Evolutionary conservation across 2,329 filamentous ascomycete species (phyloP).

Genomic region (Tolypocladium ophioglossoides): DNA sequence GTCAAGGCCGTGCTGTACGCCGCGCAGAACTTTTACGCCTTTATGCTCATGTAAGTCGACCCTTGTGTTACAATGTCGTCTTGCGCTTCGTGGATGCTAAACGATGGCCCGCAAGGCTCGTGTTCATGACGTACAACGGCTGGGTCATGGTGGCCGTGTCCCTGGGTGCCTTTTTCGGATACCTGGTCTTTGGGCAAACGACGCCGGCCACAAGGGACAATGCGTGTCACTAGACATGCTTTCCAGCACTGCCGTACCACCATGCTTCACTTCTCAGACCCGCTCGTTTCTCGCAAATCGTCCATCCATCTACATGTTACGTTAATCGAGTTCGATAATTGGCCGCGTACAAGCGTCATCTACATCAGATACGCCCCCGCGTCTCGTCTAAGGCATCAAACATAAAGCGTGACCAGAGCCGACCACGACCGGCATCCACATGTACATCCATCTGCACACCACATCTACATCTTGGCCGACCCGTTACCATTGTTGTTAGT

Average conservation of each 20-base stretch:
- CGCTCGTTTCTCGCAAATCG: background rate
- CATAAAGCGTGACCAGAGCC: background rate
- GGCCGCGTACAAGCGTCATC: background rate
- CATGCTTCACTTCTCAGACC: background rate
- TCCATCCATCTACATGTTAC: background rate
- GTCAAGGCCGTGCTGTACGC: slow-evolving; percentile 79
- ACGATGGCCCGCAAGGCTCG: slow-evolving; percentile 48
- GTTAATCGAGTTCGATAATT: background rate
- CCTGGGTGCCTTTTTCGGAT: slow-evolving; percentile 80
- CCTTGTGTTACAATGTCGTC: background rate
- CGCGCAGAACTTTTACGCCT: slow-evolving; percentile 94
- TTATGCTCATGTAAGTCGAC: slow-evolving; percentile 91
- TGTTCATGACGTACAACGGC: slow-evolving; percentile 99
- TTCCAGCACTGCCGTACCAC: background rate
- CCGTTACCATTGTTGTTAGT: slow-evolving; percentile 17
- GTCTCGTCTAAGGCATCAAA: background rate
- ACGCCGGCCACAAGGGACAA: slow-evolving; percentile 70
- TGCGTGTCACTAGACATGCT: slow-evolving; percentile 66
- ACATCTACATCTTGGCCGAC: slow-evolving; percentile 20
- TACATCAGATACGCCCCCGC: background rate
- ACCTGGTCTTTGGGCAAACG: slow-evolving; percentile 65
- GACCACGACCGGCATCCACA: background rate
- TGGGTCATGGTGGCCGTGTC: slow-evolving; percentile 93
- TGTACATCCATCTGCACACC: background rate
- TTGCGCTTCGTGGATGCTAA: background rate